Conservation (phyloP, 768 basidiomycete genomes). For the Ramaria sp. region DNA sequence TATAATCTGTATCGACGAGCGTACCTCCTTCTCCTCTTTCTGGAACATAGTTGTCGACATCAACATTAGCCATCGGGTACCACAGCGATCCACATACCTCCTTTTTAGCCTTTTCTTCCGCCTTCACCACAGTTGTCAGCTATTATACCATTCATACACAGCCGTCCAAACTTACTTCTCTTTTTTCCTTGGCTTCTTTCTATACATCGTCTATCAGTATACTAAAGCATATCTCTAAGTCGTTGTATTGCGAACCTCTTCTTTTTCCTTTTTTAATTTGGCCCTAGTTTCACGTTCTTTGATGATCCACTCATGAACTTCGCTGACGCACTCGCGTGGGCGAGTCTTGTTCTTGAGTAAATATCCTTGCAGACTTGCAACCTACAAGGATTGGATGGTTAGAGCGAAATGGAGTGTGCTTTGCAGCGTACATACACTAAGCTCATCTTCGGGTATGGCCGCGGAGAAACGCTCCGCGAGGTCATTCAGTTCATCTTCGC, state of each 20-base stretch:
- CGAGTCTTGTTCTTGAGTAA: constrained; percentile 84
- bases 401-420: background rate
- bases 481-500: constrained; percentile 63
- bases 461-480: constrained; percentile 78
- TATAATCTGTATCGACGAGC: constrained; percentile 11
- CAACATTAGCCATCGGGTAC: background rate
- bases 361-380: constrained; percentile 78
- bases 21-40: constrained; percentile 7
- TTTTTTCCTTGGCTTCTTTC: constrained; percentile 75
- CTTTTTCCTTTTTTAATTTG: constrained; percentile 70
- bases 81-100: constrained; percentile 29
- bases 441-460: constrained; percentile 76
- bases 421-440: constrained; percentile 49
- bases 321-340: constrained; percentile 76
- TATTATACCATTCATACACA: background rate
- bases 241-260: constrained; percentile 29
- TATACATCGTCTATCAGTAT: constrained; percentile 19
- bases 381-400: constrained; percentile 30
- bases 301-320: constrained; percentile 63
- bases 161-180: constrained; percentile 33
- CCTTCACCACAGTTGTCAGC: constrained; percentile 19
- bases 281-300: constrained; percentile 78
- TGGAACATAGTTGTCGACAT: background rate
- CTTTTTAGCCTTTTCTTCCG: constrained; percentile 54
- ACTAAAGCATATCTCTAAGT: background rate